Percentiles rank a stretch among this genome's conserved stretches.
Conservation (phyloP, 2,329 filamentous ascomycete species). For the Byssoonygena ceratinophila region DNA sequence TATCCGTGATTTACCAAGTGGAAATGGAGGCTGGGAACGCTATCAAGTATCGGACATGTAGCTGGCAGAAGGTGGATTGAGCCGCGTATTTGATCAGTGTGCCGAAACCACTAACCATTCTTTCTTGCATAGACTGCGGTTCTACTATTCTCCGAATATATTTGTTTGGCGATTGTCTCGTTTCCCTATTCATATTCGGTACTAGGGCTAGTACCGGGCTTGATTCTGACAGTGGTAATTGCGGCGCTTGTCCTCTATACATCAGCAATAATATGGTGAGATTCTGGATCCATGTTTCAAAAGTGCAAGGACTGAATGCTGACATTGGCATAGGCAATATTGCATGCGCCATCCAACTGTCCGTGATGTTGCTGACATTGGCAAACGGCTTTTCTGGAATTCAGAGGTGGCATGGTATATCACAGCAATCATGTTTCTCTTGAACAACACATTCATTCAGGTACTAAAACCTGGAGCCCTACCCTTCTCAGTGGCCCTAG, state of each 20-base stretch:
- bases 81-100: no score
- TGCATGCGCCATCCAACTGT: slow-evolving; percentile 84
- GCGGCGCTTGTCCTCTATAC: slow-evolving; percentile 76
- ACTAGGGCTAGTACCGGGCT: slow-evolving; percentile 72
- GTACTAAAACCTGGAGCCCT: slow-evolving; percentile 28
- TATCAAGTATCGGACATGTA: slow-evolving; percentile 88
- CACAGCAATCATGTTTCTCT: slow-evolving; percentile 74
- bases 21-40: slow-evolving; percentile 64
- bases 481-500: not conserved
- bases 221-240: slow-evolving; percentile 72
- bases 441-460: slow-evolving; percentile 91
- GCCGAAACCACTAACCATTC: not conserved
- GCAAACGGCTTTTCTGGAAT: slow-evolving; percentile 88
- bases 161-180: slow-evolving; percentile 86
- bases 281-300: not conserved
- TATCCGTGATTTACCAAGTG: slow-evolving; percentile 53
- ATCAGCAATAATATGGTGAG: slow-evolving; percentile 54
- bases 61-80: slow-evolving; percentile 66
- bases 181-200: slow-evolving; percentile 89
- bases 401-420: slow-evolving; percentile 59
- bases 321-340: slow-evolving; percentile 58
- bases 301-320: slow-evolving; percentile 20
- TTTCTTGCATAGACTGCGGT: slow-evolving; percentile 54
- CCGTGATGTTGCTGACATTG: slow-evolving; percentile 86
- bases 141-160: slow-evolving; percentile 88